Evolutionary conservation across 352 stramenopile genomes (phyloP).

Genomic region (Pythium oligandrum): DNA sequence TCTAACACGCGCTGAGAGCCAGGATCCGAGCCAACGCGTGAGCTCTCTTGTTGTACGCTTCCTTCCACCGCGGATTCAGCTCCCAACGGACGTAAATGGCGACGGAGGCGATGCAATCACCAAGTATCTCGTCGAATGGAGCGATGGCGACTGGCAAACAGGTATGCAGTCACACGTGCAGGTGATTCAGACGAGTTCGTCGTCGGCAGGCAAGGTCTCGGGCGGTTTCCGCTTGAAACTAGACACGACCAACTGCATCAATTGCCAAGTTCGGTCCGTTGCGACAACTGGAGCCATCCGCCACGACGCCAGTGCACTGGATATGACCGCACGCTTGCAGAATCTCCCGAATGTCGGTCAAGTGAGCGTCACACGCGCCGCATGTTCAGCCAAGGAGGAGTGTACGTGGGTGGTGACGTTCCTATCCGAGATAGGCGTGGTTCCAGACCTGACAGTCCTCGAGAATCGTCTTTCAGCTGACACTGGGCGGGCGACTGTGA

Average conservation of each 20-base stretch:
- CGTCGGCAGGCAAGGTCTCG: conserved; percentile 24
- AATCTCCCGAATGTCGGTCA: conserved; percentile 94
- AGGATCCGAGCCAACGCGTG: conserved; percentile 42
- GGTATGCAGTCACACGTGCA: conserved; percentile 57
- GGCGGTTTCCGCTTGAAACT: conserved; percentile 81
- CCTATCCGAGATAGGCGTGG: conserved; percentile 45
- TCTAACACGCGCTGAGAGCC: conserved; percentile 38
- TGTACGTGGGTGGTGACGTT: conserved; percentile 83
- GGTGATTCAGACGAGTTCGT: conserved; percentile 49
- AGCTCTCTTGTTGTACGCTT: conserved; percentile 87
- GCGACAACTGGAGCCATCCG: conserved; percentile 73
- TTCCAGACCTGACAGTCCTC: conserved; percentile 42
- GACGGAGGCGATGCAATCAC: conserved; percentile 79
- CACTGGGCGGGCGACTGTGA: conserved; percentile 31
- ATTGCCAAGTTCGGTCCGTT: conserved; percentile 65
- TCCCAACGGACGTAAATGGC: conserved; percentile 64
- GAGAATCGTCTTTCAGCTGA: conserved; percentile 42
- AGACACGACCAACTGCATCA: conserved; percentile 74
- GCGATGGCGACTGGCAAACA: conserved; percentile 60
- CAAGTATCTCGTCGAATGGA: conserved; percentile 94
- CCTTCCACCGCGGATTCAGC: conserved; percentile 43
- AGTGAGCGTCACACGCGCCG: conserved; percentile 61
- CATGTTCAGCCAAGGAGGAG: conserved; percentile 42
- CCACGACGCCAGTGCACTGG: conserved; percentile 41
- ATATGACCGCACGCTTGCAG: conserved; percentile 81